A percentile compares a stretch with the other conserved stretches of the same genome.
phyloP scores from a whole-genome alignment of 805 yeast species.

The Priceomyces haplophilus region DNA sequence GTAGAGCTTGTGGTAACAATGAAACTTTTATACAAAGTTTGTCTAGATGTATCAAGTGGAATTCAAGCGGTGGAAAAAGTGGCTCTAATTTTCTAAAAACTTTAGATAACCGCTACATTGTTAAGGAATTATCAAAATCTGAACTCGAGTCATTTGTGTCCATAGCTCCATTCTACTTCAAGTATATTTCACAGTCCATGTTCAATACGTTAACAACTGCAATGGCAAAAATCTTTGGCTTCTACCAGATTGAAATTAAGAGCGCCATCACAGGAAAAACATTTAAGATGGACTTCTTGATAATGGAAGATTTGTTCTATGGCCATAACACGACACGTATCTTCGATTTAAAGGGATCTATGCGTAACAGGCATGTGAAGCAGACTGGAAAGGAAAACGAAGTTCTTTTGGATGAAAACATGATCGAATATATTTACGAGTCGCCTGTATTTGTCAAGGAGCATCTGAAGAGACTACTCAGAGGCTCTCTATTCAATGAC shows the following conservation, averaged over 20 bases:
- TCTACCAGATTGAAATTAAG: conserved; percentile 87
- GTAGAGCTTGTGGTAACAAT: conserved; percentile 76
- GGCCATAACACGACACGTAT: conserved; percentile 77
- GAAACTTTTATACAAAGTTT: conserved; percentile 81
- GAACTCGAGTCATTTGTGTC: conserved; percentile 92
- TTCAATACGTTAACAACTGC: conserved; percentile 95
- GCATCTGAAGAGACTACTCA: conserved; percentile 77
- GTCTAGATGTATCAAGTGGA: conserved; percentile 93
- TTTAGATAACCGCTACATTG: conserved; percentile 80
- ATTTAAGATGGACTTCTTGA: conserved; percentile 83
- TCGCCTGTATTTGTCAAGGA: conserved; percentile 93
- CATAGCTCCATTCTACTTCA: conserved; percentile 95
- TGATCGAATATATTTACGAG: conserved; percentile 97
- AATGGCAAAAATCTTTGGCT: conserved; percentile 90
- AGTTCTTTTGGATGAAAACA: conserved; percentile 91
- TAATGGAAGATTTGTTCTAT: conserved; percentile 94
- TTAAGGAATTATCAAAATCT: conserved; percentile 81
- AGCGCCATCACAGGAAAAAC: conserved; percentile 73
- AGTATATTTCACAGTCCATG: conserved; percentile 90
- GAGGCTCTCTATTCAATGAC: conserved; percentile 94
- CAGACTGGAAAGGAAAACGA: conserved; percentile 96
- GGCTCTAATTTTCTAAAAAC: conserved; percentile 94
- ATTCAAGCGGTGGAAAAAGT: conserved; percentile 93
- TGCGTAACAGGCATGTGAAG: conserved; percentile 94
- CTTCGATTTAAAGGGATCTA: conserved; percentile 95